A percentile compares a stretch with the other conserved stretches of the same genome.
Conservation (phyloP, 345 rosid genomes). For the Gossypioides kirkii region DNA sequence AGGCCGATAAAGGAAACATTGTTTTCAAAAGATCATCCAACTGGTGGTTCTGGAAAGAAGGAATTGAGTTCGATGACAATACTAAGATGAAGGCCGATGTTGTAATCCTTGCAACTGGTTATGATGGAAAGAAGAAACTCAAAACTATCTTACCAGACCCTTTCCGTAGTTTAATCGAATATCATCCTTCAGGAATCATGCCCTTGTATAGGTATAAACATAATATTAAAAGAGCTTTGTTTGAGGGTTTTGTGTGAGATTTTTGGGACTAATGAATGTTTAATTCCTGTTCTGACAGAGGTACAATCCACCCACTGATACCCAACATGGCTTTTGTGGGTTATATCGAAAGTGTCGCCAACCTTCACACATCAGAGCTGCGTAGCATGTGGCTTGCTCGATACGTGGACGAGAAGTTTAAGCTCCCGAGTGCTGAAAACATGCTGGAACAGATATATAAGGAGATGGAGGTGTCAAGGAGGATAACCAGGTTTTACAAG, state of each 20-base stretch:
- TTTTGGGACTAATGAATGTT: background rate
- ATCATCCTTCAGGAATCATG: slow-evolving; percentile 42
- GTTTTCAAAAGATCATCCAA: slow-evolving; percentile 57
- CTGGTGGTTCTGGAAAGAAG: slow-evolving; percentile 71
- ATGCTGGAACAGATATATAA: slow-evolving; percentile 50
- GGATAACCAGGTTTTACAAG: slow-evolving; percentile 65
- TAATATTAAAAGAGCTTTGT: background rate
- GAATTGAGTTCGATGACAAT: slow-evolving; percentile 62
- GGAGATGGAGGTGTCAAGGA: slow-evolving; percentile 58
- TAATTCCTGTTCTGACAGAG: background rate
- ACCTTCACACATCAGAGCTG: slow-evolving; percentile 77
- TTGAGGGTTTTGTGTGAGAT: background rate
- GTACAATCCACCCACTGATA: slow-evolving; percentile 10
- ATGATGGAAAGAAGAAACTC: slow-evolving; percentile 77
- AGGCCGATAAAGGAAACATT: slow-evolving; percentile 79
- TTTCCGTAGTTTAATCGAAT: slow-evolving; percentile 49
- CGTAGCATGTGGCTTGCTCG: slow-evolving; percentile 69
- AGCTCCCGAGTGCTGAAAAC: slow-evolving; percentile 59
- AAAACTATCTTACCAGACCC: slow-evolving; percentile 72
- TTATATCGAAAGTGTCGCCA: slow-evolving; percentile 67
- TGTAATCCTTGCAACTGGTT: slow-evolving; percentile 79
- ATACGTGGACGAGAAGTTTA: slow-evolving; percentile 45
- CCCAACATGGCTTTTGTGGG: slow-evolving; percentile 83
- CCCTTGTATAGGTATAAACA: slow-evolving; percentile 6
- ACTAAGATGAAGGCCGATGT: slow-evolving; percentile 33